Base-by-base conservation (phyloP, 2,329 filamentous ascomycete species). In the Verticillium dahliae region DNA sequence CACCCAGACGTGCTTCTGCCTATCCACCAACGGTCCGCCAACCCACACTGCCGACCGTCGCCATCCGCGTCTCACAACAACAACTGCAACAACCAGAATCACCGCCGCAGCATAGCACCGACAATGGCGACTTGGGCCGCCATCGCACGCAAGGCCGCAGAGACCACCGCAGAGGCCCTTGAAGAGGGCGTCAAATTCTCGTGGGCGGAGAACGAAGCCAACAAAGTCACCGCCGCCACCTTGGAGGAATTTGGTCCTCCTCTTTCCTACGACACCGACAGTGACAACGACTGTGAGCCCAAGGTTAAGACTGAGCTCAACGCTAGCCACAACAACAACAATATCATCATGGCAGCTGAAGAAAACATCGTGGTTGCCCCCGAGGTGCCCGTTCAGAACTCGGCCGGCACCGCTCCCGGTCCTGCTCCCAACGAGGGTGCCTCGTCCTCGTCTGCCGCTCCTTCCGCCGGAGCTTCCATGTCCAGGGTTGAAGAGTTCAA, bases 121-220 rank as follows among this genome's bases (percentile, higher is more conserved):
- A 11, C 45, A 22, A 50, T 50, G 45, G 45, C 45, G 10, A 50
- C 45, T 11, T 50, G 45, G 45, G 45, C 45, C 9, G 45, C 45
- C 5, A 18, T 50, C 45, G 45, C 45, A 18, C 45, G 45, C 7
- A 50, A 50, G 45, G 45, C 45, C 18, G 45, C 45, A 3, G 45
- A 50, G 45, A 50, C 45, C 1, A 50, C 45, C 15, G 45, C 45
- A 13, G 11, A 50, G 45, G 45, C 45, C 18, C 39, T 58, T 11
- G 57, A 58, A 27, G 57, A 39, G 27, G 57, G 57, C 10, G 57
- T 58, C 22, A 58, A 58, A 15, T 58, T 58, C 31, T 58, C 57
- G 4, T 58, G 57, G 57, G 41, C 57, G 15, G 38, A 34, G 38
- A 58, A 58, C 22, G 45, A 50, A 18, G 45, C 6, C 45, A 50